A percentile compares a stretch with the other conserved stretches of the same genome.
Evolutionary conservation across 768 basidiomycete genomes (phyloP).

Genomic region (Auricularia cornea): DNA sequence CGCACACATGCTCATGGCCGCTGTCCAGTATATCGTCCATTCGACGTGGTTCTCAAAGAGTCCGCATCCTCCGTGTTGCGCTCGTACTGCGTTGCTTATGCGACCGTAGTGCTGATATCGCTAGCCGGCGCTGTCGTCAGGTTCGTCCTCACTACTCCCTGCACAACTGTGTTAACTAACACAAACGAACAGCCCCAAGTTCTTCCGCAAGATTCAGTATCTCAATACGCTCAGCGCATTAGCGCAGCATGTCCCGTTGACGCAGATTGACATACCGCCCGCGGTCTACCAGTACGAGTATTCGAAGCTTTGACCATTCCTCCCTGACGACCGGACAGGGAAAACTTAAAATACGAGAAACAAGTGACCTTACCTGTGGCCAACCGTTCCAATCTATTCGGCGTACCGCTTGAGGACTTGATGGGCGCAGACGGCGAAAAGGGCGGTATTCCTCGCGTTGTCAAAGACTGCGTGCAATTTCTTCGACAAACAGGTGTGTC

Average conservation of each 20-base stretch:
- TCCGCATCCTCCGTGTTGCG: slow-evolving; percentile 23
- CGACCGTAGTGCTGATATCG: slow-evolving; percentile 68
- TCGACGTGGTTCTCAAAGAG: slow-evolving; percentile 85
- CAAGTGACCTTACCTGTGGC: slow-evolving; percentile 60
- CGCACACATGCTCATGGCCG: not conserved
- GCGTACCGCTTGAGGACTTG: slow-evolving; percentile 70
- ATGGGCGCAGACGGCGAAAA: slow-evolving; percentile 82
- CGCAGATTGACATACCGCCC: slow-evolving; percentile 79
- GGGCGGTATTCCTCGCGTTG: slow-evolving; percentile 70
- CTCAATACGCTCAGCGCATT: slow-evolving; percentile 70
- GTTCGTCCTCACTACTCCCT: slow-evolving; percentile 25
- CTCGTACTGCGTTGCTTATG: slow-evolving; percentile 7
- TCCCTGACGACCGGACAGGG: slow-evolving; percentile 35
- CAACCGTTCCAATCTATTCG: slow-evolving; percentile 58
- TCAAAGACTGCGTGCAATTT: slow-evolving; percentile 67
- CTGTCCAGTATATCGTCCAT: slow-evolving; percentile 69
- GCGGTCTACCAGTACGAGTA: slow-evolving; percentile 61
- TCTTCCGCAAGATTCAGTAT: slow-evolving; percentile 78
- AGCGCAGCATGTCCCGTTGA: slow-evolving; percentile 69
- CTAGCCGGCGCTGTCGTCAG: slow-evolving; percentile 82
- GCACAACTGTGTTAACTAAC: not conserved
- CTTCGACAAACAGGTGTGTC: slow-evolving; percentile 47
- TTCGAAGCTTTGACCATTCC: not conserved
- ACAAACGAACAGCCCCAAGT: slow-evolving; percentile 56
- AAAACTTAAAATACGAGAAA: slow-evolving; percentile 68